Base-by-base conservation (phyloP, 1,284 basidiomycete species). In the Ustilago xerochloae region DNA sequence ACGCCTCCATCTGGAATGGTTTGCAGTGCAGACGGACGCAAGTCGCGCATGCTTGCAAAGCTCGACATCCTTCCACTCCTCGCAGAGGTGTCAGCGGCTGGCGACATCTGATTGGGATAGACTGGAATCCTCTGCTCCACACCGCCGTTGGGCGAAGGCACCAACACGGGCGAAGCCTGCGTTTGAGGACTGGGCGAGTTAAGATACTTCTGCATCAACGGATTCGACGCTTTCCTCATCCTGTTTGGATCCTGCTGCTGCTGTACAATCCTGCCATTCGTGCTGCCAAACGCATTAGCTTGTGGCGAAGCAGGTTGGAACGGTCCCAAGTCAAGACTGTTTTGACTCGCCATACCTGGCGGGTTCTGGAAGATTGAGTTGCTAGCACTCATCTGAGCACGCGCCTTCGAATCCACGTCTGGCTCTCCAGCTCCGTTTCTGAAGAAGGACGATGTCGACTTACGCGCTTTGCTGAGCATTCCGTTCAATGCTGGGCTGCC, bases 281-380 rank as follows among this genome's bases (percentile, higher is more conserved):
- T 35, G 39, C 50, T 54, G 8, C 53, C 51, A n/a, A 57, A 57
- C 8, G 50, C 45, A 30, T 57, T 61, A 4, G 16, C 20, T 30
- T 58, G 60, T 5, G 63, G 70, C 18, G 70, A 73, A 16, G 64
- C 70, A 46, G 68, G 57, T 48, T 78, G 73, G 74, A 81, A 81
- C 1, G 79, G 79, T 10, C 79, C 79, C 22, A 77, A 66, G 16
- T 81, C 79, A 41, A 81, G 57, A 43, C 76, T 76, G 43, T 63
- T 65, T 67, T 78, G 76, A 46, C 77, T 81, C 15, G 63, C 55
- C 73, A 77, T 74, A n/a, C 70, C 63, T 3, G 73, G 66, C 4
- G 79, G 79, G 20, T 71, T 58, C 50, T 77, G 67, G 49, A 78
- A 78, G 18, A 63, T 43, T 29, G 67, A 56, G 15, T 48, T 57